Conservation (phyloP, 768 basidiomycete genomes). For the Chiua virens region DNA sequence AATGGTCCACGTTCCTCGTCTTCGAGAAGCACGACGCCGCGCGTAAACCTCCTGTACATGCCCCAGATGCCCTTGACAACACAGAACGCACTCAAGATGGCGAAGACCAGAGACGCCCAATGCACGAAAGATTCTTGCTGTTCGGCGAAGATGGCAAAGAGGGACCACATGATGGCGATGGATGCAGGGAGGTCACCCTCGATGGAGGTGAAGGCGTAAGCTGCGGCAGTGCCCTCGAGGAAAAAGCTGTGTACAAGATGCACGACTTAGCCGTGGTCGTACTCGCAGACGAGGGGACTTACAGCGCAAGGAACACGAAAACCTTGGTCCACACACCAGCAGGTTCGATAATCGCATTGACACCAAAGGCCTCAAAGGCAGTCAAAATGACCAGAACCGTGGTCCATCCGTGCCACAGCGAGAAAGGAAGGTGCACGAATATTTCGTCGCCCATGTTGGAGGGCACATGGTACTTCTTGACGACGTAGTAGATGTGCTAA, state of each 20-base stretch:
- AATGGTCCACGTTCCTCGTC: slow-evolving; percentile 92
- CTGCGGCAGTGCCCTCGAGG: slow-evolving; percentile 88
- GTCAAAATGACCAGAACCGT: slow-evolving; percentile 81
- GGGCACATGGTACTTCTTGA: slow-evolving; percentile 81
- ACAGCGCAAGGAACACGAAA: slow-evolving; percentile 91
- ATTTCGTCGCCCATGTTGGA: slow-evolving; percentile 72
- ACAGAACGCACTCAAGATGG: slow-evolving; percentile 82
- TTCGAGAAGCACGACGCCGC: slow-evolving; percentile 57
- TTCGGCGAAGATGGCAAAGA: slow-evolving; percentile 89
- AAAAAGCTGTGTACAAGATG: slow-evolving; percentile 58
- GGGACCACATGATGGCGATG: slow-evolving; percentile 88
- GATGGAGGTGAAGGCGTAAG: slow-evolving; percentile 87
- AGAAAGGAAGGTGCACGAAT: slow-evolving; percentile 95
- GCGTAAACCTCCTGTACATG: slow-evolving; percentile 44
- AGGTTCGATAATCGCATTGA: slow-evolving; percentile 57
- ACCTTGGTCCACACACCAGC: slow-evolving; percentile 92
- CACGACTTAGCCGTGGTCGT: slow-evolving; percentile 3
- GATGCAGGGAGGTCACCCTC: slow-evolving; percentile 94
- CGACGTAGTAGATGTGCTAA: slow-evolving; percentile 89
- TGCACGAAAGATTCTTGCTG: slow-evolving; percentile 75
- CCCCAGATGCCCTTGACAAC: slow-evolving; percentile 76
- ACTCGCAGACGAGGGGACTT: slow-evolving; percentile 28
- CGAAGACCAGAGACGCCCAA: slow-evolving; percentile 84
- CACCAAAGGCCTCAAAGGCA: slow-evolving; percentile 88
- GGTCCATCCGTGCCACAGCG: slow-evolving; percentile 92